Evolutionary conservation across 164 flowering plant genomes (phyloP).

Genomic region (Cinnamomum chago): DNA sequence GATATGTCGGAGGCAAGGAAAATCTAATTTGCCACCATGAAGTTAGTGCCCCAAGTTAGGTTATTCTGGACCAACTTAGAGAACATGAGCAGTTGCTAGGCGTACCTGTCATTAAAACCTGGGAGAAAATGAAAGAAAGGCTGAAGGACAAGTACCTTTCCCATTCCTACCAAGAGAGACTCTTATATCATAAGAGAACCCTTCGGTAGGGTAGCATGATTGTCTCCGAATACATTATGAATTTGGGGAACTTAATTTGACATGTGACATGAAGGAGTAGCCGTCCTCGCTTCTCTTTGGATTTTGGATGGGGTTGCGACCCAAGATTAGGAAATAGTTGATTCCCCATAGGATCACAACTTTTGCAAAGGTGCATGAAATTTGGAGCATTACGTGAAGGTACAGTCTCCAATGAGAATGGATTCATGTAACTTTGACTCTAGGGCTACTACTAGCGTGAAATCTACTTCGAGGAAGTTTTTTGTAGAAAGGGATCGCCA

Average conservation of each 20-base stretch:
- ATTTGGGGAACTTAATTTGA: background rate
- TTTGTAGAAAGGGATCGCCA: too few relatives aligned
- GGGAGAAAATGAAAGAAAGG: background rate
- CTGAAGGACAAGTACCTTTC: background rate
- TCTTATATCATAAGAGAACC: background rate
- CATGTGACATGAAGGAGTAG: background rate
- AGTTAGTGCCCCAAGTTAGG: too few relatives aligned
- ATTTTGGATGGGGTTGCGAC: background rate
- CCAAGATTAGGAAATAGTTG: background rate
- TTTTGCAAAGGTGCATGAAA: background rate
- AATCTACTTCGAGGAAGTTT: too few relatives aligned
- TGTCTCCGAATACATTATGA: background rate
- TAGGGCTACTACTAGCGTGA: too few relatives aligned
- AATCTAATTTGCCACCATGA: too few relatives aligned
- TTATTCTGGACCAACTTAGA: too few relatives aligned
- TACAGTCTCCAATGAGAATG: background rate
- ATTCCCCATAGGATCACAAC: background rate
- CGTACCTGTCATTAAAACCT: too few relatives aligned
- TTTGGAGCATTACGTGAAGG: background rate
- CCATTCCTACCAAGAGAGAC: background rate
- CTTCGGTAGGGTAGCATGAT: background rate
- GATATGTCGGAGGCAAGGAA: too few relatives aligned
- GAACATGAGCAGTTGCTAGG: too few relatives aligned
- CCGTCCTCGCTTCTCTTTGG: background rate
- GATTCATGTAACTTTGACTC: background rate